Base-by-base conservation (phyloP, 2,329 filamentous ascomycete genomes). In the Aspergillus floridensis region DNA sequence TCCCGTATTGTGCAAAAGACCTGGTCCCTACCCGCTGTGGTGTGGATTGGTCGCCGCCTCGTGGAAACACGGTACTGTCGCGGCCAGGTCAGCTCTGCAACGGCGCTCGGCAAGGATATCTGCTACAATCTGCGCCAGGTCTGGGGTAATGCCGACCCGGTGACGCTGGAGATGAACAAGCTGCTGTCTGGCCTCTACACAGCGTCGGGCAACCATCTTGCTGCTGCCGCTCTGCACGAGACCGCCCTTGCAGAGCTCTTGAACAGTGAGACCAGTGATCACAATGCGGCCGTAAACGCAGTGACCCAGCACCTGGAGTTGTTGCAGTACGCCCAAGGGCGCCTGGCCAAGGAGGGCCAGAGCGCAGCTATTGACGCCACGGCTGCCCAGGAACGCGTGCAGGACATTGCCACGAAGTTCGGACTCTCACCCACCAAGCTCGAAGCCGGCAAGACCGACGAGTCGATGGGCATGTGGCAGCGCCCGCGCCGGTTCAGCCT, bases 121-220 rank as follows among this genome's bases (percentile, higher is more conserved):
- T 80, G 79, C 44, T 84, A 84, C 74, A 84, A 84, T 66, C 75
- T 84, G 62, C 79, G 80, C 11, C 80, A 82, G 22, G 81, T 81
- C 5, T 81, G 81, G 69, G 82, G 82, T 4, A 76, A 77, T 31
- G 75, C 77, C 8, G 77, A 82, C 49, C 74, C 75, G 0, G 73
- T 79, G 29, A 82, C 81, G 0, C 67, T 83, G 55, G 78, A 82
- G 56, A 79, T 81, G 64, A 81, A 77, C 61, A 77, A 79, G 63
- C 71, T 84, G 11, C 77, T 84, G 5, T 80, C 80, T 0, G 73
- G 79, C 38, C 74, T 84, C 1, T 83, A 81, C 73, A 82, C 80
- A 5, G 72, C 71, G 0, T 72, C 71, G 0, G 67, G 67, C 0
- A 67, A 74, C 57, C 63, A 74, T 59, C 65, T 70, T 12, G 68